Base-by-base conservation (phyloP, 2,329 filamentous ascomycete genomes). In the Colletotrichum cordylinicola region DNA sequence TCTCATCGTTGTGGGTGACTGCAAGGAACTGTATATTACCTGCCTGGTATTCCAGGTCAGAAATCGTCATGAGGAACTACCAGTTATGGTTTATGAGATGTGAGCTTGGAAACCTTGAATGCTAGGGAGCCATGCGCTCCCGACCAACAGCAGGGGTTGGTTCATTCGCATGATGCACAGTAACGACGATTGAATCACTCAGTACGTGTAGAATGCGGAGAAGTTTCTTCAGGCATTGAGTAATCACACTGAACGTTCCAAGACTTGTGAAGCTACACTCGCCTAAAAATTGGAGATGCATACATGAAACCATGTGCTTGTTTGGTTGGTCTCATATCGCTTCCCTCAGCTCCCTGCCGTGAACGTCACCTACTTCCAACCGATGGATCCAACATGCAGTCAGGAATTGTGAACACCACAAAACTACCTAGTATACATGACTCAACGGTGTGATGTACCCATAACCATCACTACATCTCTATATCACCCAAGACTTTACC, bases 41-140 rank as follows among this genome's bases (percentile, higher is more conserved):
- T 48, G 4, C 1, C 39, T 2, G 4, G 39, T n/a, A 48, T 2
- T 12, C 2, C n/a, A 21, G 43, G 1, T 8, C 8, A 10, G 12
- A 8, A n/a, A 21, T 7, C 12, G n/a, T n/a, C 6, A 48, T 10
- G 6, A 48, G 10, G 43, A 6, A n/a, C 43, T 21, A 12, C 43
- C 7, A 12, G 6, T 52, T 6, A 52, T 21, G n/a, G 6, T 12
- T 52, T 52, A n/a, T 52, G 43, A 52, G n/a, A 52, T 21, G 4
- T 52, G 43, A 52, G 43, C 10, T 52, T 21, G 43, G 6, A 21
- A 21, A 7, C 8, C 8, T 7, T 31, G 29, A 31, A 52, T 21
- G n/a, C 43, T 21, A 52, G 43, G 43, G n/a, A 1, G 43, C 43
- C 43, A 52, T 21, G 43, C 18, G n/a, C 10, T 4, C 43, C 2